Base-by-base conservation (phyloP, 257 asterid species). In the Penstemon eatonii region DNA sequence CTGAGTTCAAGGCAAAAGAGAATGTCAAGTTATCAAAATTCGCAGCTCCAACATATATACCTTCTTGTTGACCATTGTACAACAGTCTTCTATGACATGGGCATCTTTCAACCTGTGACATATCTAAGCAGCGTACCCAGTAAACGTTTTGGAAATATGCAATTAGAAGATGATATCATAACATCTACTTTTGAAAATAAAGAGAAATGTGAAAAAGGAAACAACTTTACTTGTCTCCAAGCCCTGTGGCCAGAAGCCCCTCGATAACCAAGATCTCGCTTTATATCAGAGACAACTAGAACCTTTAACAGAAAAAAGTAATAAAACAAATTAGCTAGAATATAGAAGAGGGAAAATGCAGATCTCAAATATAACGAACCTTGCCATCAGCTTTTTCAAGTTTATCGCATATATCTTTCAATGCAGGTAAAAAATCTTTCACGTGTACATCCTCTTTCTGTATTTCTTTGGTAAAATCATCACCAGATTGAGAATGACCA, bases 91-190 rank as follows among this genome's bases (percentile, higher is more conserved):
- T 53, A 93, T 85, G 33, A 86, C 68, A 55, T 69, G 76, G 38
- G 96, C 95, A 65, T 82, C 95, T 86, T 82, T 88, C 88, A 93
- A 87, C 94, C 81, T 93, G 84, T 77, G 81, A 62, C 75, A 85
- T 73, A 90, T 79, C 98, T 91, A 65, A 74, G 71, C 68, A 75
- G 43, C 74, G 63, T 62, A 56, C 68, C 71, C 63, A 73, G 76
- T 61, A 75, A 81, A 72, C 57, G n/a, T 52, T 59, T 65, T 45
- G 71, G 57, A 40, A 19, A 58, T 19, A 57, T 54, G 62, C 68
- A 74, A 57, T 60, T 15, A 52, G 53, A 53, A 54, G 46, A 57
- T 62, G 11, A 12, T 42, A 62, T 67, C 60, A 56, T 51, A 53
- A 53, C 38, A 60, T 74, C 65, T 49, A 53, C 45, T 44, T 53